A percentile compares a stretch with the other conserved stretches of the same genome.
Evolutionary conservation across 192 early-diverging fungal species (phyloP).

Genomic region (Coemansia asiatica): DNA sequence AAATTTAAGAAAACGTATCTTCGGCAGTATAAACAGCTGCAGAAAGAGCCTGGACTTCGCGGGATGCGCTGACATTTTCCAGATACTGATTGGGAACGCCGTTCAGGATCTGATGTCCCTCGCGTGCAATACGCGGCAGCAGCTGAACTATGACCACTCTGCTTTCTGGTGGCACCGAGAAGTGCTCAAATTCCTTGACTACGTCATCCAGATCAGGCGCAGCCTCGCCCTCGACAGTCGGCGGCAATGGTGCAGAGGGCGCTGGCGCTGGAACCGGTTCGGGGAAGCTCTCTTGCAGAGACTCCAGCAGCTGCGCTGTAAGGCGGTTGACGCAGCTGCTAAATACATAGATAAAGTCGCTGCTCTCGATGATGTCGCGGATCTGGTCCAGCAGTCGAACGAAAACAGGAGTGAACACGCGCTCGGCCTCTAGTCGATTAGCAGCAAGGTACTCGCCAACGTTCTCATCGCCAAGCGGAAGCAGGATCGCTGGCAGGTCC

Average conservation of each 20-base stretch:
- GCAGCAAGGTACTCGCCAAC: conserved; percentile 36
- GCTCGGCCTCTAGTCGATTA: conserved; percentile 43
- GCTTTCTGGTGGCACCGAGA: conserved; percentile 49
- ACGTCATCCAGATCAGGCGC: conserved; percentile 51
- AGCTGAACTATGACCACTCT: conserved; percentile 62
- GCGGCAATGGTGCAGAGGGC: conserved; percentile 33
- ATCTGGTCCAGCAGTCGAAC: conserved; percentile 80
- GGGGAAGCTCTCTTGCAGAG: conserved; percentile 55
- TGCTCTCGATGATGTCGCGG: conserved; percentile 80
- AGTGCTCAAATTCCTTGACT: conserved; percentile 63
- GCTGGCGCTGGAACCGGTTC: conserved; percentile 34
- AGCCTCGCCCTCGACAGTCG: conserved; percentile 43
- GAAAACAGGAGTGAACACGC: conserved; percentile 64
- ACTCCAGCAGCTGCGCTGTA: conserved; percentile 48
- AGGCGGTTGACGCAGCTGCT: conserved; percentile 48
- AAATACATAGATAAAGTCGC: conserved; percentile 45
- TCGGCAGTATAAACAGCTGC: conserved; percentile 76
- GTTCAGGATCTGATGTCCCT: conserved; percentile 71
- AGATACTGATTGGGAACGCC: conserved; percentile 73
- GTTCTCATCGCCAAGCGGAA: conserved; percentile 41
- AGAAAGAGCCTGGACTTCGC: conserved; percentile 75
- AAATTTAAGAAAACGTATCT: conserved; percentile 28
- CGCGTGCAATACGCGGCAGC: conserved; percentile 65
- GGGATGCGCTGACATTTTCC: conserved; percentile 66
- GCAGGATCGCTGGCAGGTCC: conserved; percentile 23